Evolutionary conservation across 495 filamentous ascomycete species (phyloP).

Genomic region (Clavariopsis aquatica): DNA sequence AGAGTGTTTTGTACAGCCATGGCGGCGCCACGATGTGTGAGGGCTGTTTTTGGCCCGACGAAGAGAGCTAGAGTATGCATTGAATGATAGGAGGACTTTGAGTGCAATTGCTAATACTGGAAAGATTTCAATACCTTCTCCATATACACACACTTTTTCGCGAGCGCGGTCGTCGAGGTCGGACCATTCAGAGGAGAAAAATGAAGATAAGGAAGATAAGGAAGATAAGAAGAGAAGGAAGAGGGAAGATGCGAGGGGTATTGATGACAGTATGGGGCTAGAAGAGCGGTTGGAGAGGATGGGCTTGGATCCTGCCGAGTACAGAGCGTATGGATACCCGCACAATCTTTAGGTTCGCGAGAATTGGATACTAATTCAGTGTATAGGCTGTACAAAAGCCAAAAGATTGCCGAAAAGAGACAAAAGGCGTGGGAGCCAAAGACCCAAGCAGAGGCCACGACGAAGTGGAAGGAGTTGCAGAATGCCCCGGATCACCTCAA

Average conservation of each 20-base stretch:
- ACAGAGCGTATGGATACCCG: constrained; percentile 4
- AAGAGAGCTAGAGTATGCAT: constrained; percentile 36
- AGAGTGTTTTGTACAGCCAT: constrained; percentile 17
- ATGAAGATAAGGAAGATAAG: not conserved
- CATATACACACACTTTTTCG: constrained; percentile 18
- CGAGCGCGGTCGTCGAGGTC: not conserved
- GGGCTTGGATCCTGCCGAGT: constrained; percentile 15
- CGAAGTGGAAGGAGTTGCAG: constrained; percentile 24
- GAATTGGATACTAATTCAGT: constrained; percentile 5
- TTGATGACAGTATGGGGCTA: constrained; percentile 4
- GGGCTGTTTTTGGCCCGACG: constrained; percentile 31
- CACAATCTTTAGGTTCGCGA: not conserved
- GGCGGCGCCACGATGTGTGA: constrained; percentile 33
- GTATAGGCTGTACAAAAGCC: constrained; percentile 17
- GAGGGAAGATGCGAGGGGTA: not conserved
- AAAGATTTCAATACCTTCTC: constrained; percentile 19
- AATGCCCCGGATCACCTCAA: constrained; percentile 25
- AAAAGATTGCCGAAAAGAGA: constrained; percentile 2
- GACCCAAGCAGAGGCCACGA: constrained; percentile 14
- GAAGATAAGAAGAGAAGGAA: not conserved
- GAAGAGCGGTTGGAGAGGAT: constrained; percentile 24
- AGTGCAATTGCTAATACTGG: constrained; percentile 11
- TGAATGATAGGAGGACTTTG: not conserved
- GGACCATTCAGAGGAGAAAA: constrained; percentile 5
- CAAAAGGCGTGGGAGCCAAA: constrained; percentile 15